Percentiles rank a stretch among this genome's conserved stretches.
Evolutionary conservation across 2,329 filamentous ascomycete species (phyloP).

Genomic region (Xylariaceae sp.): DNA sequence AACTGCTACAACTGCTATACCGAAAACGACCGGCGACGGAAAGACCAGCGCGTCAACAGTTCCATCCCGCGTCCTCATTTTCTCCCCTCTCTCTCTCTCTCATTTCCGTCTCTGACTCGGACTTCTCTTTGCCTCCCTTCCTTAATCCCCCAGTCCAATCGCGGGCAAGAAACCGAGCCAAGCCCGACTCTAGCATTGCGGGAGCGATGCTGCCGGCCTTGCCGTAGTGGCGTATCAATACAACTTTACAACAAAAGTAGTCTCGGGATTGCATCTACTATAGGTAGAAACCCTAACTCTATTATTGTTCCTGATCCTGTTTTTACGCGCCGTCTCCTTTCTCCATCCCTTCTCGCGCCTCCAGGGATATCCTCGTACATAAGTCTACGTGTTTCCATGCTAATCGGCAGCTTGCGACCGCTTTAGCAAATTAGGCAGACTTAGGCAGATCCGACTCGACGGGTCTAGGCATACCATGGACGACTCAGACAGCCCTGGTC

Average conservation of each 20-base stretch:
- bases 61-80: background rate
- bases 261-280: background rate
- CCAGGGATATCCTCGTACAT: too few species aligned
- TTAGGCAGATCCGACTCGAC: background rate
- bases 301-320: background rate
- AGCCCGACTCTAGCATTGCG: background rate
- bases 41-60: background rate
- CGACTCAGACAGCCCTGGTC: constrained; percentile 22
- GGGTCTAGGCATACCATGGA: constrained; percentile 17
- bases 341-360: too few species aligned
- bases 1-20: too few species aligned
- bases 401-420: too few species aligned
- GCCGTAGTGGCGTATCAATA: background rate
- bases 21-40: too few species aligned
- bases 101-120: background rate
- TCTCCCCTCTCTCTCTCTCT: background rate
- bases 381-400: background rate
- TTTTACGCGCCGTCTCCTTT: too few species aligned
- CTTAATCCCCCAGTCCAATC: background rate
- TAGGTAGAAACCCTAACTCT: background rate
- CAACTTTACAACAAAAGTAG: background rate
- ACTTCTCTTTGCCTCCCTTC: background rate
- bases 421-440: background rate
- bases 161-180: background rate
- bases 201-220: constrained; percentile 9